phyloP scores from a whole-genome alignment of 2,329 filamentous ascomycete species.

The Exophiala spinifera region DNA sequence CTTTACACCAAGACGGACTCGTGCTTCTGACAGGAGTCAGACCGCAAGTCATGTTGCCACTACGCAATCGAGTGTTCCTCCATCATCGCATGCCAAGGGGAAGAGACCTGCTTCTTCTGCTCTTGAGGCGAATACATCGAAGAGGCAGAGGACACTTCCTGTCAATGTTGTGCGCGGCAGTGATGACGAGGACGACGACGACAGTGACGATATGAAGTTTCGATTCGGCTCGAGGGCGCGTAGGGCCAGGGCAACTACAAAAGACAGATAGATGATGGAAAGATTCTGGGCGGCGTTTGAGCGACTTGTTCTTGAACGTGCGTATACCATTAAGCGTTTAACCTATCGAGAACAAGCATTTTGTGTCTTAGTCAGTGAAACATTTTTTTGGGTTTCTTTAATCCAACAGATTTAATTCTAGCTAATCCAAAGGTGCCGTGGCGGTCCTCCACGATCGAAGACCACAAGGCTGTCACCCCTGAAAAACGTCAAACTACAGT shows the following conservation, averaged over 20 bases:
- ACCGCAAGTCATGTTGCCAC: not conserved
- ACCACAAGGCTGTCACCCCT: no score
- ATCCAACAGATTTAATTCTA: no score
- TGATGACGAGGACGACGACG: conserved; percentile 50
- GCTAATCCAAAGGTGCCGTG: no score
- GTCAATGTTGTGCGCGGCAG: conserved; percentile 26
- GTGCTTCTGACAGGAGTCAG: conserved; percentile 17
- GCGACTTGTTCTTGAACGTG: no score
- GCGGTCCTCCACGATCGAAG: no score
- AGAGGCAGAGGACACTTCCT: conserved; percentile 34
- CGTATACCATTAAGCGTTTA: no score
- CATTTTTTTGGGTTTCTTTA: no score
- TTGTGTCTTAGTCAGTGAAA: no score
- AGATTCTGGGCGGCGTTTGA: no score
- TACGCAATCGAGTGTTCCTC: not conserved
- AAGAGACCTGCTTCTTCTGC: conserved; percentile 19
- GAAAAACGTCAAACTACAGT: no score
- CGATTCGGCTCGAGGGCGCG: conserved; percentile 19
- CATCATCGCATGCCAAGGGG: conserved; percentile 10
- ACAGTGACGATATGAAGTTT: conserved; percentile 58
- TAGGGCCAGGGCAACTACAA: conserved; percentile 6
- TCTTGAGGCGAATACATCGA: conserved; percentile 9
- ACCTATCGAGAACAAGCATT: no score
- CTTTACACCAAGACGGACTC: conserved; percentile 28
- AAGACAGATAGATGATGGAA: not conserved